phyloP scores from a whole-genome alignment of 2,329 filamentous ascomycete species.

The Pseudogymnoascus sp. region DNA sequence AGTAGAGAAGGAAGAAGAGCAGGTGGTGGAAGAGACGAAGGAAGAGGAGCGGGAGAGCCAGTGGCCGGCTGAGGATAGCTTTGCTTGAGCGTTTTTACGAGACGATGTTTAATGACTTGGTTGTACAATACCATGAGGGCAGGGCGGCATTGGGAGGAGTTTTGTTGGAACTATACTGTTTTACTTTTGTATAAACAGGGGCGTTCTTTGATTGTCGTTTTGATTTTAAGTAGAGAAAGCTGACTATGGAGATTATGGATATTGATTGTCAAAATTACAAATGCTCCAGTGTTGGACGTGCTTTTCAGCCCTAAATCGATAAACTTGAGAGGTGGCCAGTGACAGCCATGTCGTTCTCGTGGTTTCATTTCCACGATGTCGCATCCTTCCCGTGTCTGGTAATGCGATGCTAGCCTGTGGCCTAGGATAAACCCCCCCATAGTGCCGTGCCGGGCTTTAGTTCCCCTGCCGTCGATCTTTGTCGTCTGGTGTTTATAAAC shows the following conservation, averaged over 20 bases:
- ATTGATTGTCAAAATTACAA: background rate
- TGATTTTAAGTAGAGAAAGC: background rate
- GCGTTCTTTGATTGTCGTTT: background rate
- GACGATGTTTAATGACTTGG: constrained; percentile 15
- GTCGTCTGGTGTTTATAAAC: background rate
- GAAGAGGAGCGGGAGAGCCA: constrained; percentile 9
- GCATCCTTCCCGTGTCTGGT: constrained; percentile 2
- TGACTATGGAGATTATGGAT: background rate
- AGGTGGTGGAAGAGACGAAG: background rate
- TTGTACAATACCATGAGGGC: constrained; percentile 11
- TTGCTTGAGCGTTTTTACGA: constrained; percentile 21
- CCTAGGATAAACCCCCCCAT: background rate
- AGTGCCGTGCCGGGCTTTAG: background rate
- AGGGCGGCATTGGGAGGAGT: background rate
- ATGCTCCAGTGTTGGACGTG: background rate
- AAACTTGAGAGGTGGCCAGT: background rate
- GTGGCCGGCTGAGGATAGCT: constrained; percentile 27
- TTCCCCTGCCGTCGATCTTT: background rate
- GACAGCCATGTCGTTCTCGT: background rate
- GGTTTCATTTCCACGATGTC: background rate
- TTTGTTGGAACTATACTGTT: background rate
- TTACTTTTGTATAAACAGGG: constrained; percentile 8
- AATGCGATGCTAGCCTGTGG: background rate
- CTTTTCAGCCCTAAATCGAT: background rate
- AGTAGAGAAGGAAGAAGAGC: background rate